Percentiles rank a stretch among this genome's conserved stretches.
These are phyloP conservation scores for Desmodesmus armatus DNA, from an alignment of 139 green algal species.

Conservation along the genomic window DNA sequence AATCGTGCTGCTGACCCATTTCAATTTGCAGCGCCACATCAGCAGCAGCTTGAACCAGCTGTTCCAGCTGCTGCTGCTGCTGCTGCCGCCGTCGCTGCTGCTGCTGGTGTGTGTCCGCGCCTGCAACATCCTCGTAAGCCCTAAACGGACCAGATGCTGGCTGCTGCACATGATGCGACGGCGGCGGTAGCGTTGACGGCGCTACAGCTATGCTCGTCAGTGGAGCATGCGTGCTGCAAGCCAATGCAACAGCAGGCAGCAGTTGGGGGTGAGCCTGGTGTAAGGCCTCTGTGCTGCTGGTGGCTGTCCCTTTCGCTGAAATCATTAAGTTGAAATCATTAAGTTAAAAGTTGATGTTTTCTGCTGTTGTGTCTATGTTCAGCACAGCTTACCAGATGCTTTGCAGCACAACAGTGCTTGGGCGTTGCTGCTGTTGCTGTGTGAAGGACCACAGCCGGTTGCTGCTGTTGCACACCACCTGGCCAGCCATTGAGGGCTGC, in stretches of 20 bases:
- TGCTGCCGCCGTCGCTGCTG: neutral
- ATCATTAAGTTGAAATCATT: too few species aligned
- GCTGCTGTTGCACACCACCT: neutral
- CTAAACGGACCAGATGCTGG: neutral
- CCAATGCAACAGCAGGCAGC: neutral
- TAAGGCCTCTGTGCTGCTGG: too few species aligned
- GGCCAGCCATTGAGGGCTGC: too few species aligned
- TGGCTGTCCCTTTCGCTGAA: too few species aligned
- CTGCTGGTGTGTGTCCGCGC: neutral
- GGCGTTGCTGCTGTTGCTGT: neutral
- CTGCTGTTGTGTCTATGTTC: too few species aligned
- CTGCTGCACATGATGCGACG: neutral
- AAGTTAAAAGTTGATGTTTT: too few species aligned
- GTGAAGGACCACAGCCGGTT: neutral
- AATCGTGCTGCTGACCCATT: neutral
- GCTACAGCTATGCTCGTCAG: constrained; percentile 11
- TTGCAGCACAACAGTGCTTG: constrained; percentile 1
- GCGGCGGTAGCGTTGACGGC: neutral
- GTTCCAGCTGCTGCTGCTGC: constrained; percentile 5
- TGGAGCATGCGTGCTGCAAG: constrained; percentile 27
- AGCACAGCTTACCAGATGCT: constrained; percentile 31
- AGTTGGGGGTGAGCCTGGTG: too few species aligned
- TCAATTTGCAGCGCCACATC: neutral
- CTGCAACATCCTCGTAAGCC: neutral
- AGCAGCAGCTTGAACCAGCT: neutral